A percentile compares a stretch with the other conserved stretches of the same genome.
Conservation (phyloP, 2,329 filamentous ascomycete genomes). For the Neofusicoccum kwambonambiense region DNA sequence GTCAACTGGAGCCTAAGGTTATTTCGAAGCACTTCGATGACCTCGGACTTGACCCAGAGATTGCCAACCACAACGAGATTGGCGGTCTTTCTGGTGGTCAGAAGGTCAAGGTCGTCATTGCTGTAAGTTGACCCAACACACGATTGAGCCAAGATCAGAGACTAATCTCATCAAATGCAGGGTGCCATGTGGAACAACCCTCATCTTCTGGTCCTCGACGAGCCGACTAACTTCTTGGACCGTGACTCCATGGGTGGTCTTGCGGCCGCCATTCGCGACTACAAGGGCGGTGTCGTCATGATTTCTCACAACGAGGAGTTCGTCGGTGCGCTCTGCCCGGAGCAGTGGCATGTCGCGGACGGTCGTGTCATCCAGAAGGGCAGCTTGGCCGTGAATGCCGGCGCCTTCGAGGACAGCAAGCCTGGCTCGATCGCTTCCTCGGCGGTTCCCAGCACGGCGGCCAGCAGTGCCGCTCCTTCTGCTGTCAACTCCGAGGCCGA, state of each 20-base stretch:
- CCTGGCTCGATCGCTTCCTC: constrained; percentile 59
- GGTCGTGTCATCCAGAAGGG: constrained; percentile 85
- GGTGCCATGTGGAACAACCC: constrained; percentile 83
- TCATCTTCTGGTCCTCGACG: constrained; percentile 93
- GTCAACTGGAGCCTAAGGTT: constrained; percentile 84
- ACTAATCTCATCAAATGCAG: neutral
- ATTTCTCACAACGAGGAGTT: constrained; percentile 99
- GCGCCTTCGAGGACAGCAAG: constrained; percentile 83
- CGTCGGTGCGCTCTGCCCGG: constrained; percentile 88
- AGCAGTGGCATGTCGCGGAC: constrained; percentile 93
- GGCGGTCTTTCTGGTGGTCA: constrained; percentile 93
- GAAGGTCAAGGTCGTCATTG: constrained; percentile 98
- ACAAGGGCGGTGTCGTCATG: constrained; percentile 97
- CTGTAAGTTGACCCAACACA: constrained; percentile 36
- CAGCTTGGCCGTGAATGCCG: constrained; percentile 67
- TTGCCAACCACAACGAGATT: constrained; percentile 98
- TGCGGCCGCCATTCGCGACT: constrained; percentile 96
- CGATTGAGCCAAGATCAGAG: constrained; percentile 68
- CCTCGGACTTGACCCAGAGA: constrained; percentile 91
- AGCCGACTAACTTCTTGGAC: constrained; percentile 99
- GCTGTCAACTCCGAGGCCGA: constrained; percentile 81
- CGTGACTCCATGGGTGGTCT: constrained; percentile 95
- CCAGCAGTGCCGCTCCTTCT: constrained; percentile 50
- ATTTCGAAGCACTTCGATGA: constrained; percentile 99
- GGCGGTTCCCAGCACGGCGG: constrained; percentile 35